A percentile compares a stretch with the other conserved stretches of the same genome.
These are phyloP conservation scores for Wickerhamomyces pijperi DNA, from an alignment of 805 yeast species.

Conservation along the genomic window DNA sequence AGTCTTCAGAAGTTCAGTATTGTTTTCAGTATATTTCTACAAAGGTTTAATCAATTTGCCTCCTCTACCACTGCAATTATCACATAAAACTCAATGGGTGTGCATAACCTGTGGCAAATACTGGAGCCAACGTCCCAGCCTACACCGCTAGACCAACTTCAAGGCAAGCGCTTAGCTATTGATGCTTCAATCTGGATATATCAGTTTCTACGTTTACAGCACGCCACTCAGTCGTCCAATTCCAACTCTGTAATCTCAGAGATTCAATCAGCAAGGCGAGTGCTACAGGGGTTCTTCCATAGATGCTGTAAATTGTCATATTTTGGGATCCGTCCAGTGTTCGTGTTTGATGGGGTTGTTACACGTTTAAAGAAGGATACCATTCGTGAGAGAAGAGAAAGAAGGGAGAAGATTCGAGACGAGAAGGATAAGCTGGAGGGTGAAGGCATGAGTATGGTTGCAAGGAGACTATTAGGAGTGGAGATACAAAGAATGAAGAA, in stretches of 20 bases:
- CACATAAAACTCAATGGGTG: constrained; percentile 59
- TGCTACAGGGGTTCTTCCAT: constrained; percentile 64
- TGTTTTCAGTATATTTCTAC: too few species aligned
- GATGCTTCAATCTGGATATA: constrained; percentile 99
- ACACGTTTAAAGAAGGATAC: constrained; percentile 76
- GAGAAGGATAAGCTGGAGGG: constrained; percentile 63
- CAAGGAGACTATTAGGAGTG: constrained; percentile 67
- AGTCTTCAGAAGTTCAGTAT: too few species aligned
- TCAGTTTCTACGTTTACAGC: constrained; percentile 56
- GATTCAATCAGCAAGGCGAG: too few species aligned
- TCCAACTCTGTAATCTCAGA: too few species aligned
- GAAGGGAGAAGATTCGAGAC: constrained; percentile 43
- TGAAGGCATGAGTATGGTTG: constrained; percentile 41
- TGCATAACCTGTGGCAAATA: constrained; percentile 86
- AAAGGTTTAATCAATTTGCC: too few species aligned
- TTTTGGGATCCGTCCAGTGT: constrained; percentile 80
- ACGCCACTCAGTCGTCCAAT: too few species aligned
- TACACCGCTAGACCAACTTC: constrained; percentile 74
- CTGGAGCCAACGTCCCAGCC: constrained; percentile 86
- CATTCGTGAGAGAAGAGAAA: constrained; percentile 57
- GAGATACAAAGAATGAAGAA: constrained; percentile 46
- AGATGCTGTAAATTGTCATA: constrained; percentile 83
- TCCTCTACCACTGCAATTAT: too few species aligned
- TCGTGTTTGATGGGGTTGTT: constrained; percentile 94
- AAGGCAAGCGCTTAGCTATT: constrained; percentile 74